phyloP scores from a whole-genome alignment of 768 basidiomycete species.

The Naganishia kalamii region DNA sequence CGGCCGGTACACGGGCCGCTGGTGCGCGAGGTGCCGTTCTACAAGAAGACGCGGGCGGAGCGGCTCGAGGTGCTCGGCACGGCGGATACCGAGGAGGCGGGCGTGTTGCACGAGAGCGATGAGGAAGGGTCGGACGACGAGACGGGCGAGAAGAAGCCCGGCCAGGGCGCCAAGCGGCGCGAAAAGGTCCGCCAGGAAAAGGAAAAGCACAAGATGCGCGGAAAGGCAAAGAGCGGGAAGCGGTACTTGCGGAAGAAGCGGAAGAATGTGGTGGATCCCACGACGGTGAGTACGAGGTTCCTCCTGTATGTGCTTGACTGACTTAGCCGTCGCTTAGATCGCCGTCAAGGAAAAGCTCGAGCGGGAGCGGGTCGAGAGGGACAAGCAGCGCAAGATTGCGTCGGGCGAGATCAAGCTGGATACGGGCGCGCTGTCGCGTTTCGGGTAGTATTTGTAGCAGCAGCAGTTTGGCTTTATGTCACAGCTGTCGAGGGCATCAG shows the following conservation, averaged over 20 bases:
- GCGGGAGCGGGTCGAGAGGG: constrained; percentile 54
- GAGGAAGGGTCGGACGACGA: constrained; percentile 41
- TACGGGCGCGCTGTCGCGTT: constrained; percentile 23
- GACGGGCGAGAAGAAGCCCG: constrained; percentile 45
- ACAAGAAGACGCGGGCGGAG: constrained; percentile 71
- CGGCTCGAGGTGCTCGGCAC: constrained; percentile 67
- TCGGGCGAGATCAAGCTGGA: constrained; percentile 23
- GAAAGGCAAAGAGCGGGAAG: constrained; percentile 74
- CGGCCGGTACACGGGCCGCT: constrained; percentile 1
- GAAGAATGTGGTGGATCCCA: constrained; percentile 87
- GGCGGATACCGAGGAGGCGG: constrained; percentile 48
- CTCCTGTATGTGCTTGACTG: not conserved
- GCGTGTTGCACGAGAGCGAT: constrained; percentile 51
- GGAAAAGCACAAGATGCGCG: constrained; percentile 71
- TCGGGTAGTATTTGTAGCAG: constrained; percentile 10
- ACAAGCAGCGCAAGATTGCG: constrained; percentile 25
- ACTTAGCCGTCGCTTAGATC: constrained; percentile 24
- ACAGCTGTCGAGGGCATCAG: no score
- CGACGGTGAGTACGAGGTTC: constrained; percentile 46
- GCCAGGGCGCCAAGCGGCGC: constrained; percentile 45
- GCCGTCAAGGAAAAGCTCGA: constrained; percentile 64
- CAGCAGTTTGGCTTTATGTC: not conserved
- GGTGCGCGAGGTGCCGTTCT: constrained; percentile 53
- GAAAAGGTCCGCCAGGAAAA: constrained; percentile 48
- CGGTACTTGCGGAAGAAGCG: constrained; percentile 78